Conservation (phyloP, 805 yeast genomes). For the Tetrapisispora taiwanensis region DNA sequence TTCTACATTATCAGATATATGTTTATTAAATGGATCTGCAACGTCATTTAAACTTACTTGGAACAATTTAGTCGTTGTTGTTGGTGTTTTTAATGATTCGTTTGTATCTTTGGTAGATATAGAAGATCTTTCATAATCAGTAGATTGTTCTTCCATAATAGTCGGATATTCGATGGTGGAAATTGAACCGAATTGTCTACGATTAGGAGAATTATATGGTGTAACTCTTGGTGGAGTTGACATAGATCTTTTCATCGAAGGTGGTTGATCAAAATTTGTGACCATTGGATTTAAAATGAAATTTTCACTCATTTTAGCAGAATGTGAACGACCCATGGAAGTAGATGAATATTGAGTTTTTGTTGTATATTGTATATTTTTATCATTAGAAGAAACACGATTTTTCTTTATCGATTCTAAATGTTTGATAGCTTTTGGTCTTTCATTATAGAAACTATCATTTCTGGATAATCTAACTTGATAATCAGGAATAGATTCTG, state of each 20-base stretch:
- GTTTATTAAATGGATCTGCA: background rate
- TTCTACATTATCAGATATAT: background rate
- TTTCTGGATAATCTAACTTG: background rate
- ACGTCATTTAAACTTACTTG: background rate
- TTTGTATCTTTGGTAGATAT: background rate
- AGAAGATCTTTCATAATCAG: constrained; percentile 4
- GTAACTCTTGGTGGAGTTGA: background rate
- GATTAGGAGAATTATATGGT: constrained; percentile 1
- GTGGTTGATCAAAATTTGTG: background rate
- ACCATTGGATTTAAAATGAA: background rate
- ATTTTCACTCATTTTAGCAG: background rate
- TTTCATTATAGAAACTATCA: constrained; percentile 2
- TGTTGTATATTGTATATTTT: background rate
- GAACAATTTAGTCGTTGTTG: background rate
- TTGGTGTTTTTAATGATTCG: constrained; percentile 1
- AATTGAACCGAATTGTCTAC: constrained; percentile 3
- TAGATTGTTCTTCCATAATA: constrained; percentile 13
- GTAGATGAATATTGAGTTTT: background rate
- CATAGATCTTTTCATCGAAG: background rate
- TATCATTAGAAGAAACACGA: background rate
- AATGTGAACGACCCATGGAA: constrained; percentile 1
- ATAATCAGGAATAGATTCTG: constrained; percentile 9
- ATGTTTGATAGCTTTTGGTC: constrained; percentile 1
- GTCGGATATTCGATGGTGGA: constrained; percentile 24
- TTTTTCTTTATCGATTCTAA: background rate